Conservation (phyloP, 305 asterid genomes). For the Fraxinus floribunda region DNA sequence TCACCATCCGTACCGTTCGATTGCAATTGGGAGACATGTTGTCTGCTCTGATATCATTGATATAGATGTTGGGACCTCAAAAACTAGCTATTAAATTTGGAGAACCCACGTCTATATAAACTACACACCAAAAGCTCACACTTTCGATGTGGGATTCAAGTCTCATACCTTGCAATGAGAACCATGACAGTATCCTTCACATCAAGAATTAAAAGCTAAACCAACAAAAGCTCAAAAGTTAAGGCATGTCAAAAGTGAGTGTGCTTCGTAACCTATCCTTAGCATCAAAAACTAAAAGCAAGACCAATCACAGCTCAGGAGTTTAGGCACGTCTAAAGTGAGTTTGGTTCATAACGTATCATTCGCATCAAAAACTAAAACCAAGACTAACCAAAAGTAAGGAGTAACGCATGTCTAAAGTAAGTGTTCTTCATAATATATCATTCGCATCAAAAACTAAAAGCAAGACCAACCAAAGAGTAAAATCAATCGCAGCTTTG, state of each 20-base stretch:
- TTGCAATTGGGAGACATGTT: no score
- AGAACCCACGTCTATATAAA: no score
- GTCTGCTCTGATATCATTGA: no score
- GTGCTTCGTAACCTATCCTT: not conserved
- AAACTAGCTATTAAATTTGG: no score
- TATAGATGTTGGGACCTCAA: no score
- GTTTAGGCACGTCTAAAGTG: not conserved
- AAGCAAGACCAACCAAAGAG: not conserved
- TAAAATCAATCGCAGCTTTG: not conserved
- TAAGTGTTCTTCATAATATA: not conserved
- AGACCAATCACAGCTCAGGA: not conserved
- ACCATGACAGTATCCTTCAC: not conserved
- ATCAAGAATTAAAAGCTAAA: not conserved
- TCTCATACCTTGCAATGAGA: no score
- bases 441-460: not conserved
- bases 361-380: not conserved
- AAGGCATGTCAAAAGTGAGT: not conserved
- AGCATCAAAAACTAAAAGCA: not conserved
- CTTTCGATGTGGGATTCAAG: no score
- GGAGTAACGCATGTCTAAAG: not conserved
- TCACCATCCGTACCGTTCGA: no score
- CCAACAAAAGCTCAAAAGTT: not conserved
- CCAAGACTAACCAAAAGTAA: not conserved
- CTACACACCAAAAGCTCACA: no score
- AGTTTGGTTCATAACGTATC: not conserved